phyloP scores from a whole-genome alignment of 306 rosid genomes.

The Sicyos baderoa region DNA sequence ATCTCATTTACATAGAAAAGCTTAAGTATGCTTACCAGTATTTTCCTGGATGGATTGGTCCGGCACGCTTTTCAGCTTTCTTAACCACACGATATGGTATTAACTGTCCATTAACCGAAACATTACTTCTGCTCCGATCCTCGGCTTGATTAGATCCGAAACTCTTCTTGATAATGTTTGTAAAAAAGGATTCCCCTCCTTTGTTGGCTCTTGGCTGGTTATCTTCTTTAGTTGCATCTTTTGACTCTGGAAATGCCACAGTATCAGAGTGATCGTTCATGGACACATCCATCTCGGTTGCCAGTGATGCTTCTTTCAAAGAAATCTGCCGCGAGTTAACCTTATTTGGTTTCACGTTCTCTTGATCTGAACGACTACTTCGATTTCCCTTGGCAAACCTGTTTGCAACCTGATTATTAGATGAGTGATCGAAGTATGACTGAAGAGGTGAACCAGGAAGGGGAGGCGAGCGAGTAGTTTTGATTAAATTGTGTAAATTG shows the following conservation, averaged over 20 bases:
- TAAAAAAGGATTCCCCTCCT: conserved; percentile 68
- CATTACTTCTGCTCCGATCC: conserved; percentile 39
- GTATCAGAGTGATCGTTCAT: conserved; percentile 67
- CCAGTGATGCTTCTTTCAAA: conserved; percentile 62
- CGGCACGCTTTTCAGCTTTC: conserved; percentile 92
- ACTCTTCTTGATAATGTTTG: conserved; percentile 77
- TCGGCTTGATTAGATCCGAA: conserved; percentile 48
- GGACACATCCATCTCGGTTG: conserved; percentile 80
- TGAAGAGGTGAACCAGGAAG: conserved; percentile 74
- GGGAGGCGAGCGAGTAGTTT: conserved; percentile 41
- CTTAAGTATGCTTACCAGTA: conserved; percentile 55
- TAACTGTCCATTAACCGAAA: conserved; percentile 63
- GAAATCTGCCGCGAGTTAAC: conserved; percentile 61
- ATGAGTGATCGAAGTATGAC: conserved; percentile 56
- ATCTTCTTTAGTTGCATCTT: conserved; percentile 55
- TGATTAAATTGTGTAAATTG: conserved; percentile 37
- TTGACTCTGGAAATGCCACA: conserved; percentile 58
- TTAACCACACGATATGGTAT: conserved; percentile 53
- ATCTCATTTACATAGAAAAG: background rate
- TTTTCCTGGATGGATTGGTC: conserved; percentile 79
- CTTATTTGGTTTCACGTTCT: conserved; percentile 55
- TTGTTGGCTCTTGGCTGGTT: conserved; percentile 48
- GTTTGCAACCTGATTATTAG: conserved; percentile 40
- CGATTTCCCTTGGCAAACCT: conserved; percentile 62
- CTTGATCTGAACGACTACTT: conserved; percentile 72